Conservation (phyloP, 305 asterid species). For the Fraxinus greggii region DNA sequence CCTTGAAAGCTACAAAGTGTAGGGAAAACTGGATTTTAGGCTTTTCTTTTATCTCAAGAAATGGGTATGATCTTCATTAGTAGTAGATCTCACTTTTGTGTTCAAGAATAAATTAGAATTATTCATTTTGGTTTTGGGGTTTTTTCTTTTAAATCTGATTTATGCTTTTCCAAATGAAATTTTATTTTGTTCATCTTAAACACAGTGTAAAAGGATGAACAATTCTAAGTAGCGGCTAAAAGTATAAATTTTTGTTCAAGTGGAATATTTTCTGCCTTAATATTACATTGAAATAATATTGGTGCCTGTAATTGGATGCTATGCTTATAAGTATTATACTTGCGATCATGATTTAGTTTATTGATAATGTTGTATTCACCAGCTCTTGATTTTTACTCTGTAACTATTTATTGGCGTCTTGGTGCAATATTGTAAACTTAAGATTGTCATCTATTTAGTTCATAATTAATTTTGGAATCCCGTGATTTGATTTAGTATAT, state of each 20-base stretch:
- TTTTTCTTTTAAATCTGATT: constrained; percentile 40
- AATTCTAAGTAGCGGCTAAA: neutral
- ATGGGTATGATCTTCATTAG: constrained; percentile 40
- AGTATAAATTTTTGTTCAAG: neutral
- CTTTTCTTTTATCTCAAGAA: constrained; percentile 30
- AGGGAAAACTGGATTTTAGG: constrained; percentile 28
- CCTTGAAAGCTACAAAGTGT: constrained; percentile 28
- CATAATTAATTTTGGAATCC: constrained; percentile 1
- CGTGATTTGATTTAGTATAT: constrained; percentile 17
- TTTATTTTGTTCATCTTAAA: neutral
- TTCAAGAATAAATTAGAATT: constrained; percentile 3
- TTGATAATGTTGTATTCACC: constrained; percentile 7
- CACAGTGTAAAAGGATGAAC: neutral
- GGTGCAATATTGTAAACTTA: neutral
- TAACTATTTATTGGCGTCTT: neutral
- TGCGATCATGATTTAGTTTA: neutral
- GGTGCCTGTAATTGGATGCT: constrained; percentile 1
- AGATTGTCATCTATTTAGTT: neutral
- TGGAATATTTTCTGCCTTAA: neutral
- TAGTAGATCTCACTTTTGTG: constrained; percentile 4
- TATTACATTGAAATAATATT: neutral
- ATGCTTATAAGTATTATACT: constrained; percentile 13
- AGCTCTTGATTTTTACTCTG: neutral
- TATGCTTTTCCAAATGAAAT: neutral
- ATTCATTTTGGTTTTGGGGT: constrained; percentile 1